phyloP scores from a whole-genome alignment of 1,284 basidiomycete species.

The Ceratobasidium sp. region DNA sequence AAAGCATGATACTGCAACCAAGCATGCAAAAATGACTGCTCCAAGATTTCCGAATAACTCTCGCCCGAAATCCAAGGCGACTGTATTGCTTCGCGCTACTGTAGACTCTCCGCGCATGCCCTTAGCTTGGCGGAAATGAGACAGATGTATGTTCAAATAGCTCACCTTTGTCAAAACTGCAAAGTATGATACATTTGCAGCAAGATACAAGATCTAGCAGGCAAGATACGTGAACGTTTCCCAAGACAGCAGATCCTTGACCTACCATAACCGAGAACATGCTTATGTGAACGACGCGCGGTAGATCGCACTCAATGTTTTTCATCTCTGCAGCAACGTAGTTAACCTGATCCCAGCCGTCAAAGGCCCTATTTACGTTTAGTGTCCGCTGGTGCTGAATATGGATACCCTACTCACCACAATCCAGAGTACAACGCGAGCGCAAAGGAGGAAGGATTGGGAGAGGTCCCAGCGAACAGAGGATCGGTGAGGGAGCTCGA shows the following conservation, averaged over 20 bases:
- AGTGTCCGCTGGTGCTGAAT: background rate
- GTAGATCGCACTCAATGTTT: constrained; percentile 87
- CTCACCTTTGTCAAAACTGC: constrained; percentile 86
- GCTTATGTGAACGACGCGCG: constrained; percentile 88
- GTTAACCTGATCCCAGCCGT: constrained; percentile 89
- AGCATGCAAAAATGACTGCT: constrained; percentile 86
- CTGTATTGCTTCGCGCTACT: constrained; percentile 87
- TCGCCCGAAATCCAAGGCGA: constrained; percentile 94
- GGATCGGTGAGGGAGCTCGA: constrained; percentile 74
- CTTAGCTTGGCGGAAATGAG: background rate
- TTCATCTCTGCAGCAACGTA: constrained; percentile 95
- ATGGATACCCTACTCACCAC: constrained; percentile 61
- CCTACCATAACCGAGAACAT: constrained; percentile 82
- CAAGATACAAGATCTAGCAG: constrained; percentile 75
- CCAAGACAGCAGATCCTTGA: constrained; percentile 50
- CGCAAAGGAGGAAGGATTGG: constrained; percentile 86
- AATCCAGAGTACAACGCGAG: constrained; percentile 94
- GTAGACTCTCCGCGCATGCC: constrained; percentile 60
- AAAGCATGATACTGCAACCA: constrained; percentile 95
- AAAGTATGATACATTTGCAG: constrained; percentile 92
- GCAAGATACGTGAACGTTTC: background rate
- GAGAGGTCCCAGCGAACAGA: constrained; percentile 81
- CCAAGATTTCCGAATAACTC: constrained; percentile 88
- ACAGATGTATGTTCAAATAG: constrained; percentile 51
- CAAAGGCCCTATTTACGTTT: constrained; percentile 73